Base-by-base conservation (phyloP, 257 asterid genomes). In the Plectranthus barbatus region DNA sequence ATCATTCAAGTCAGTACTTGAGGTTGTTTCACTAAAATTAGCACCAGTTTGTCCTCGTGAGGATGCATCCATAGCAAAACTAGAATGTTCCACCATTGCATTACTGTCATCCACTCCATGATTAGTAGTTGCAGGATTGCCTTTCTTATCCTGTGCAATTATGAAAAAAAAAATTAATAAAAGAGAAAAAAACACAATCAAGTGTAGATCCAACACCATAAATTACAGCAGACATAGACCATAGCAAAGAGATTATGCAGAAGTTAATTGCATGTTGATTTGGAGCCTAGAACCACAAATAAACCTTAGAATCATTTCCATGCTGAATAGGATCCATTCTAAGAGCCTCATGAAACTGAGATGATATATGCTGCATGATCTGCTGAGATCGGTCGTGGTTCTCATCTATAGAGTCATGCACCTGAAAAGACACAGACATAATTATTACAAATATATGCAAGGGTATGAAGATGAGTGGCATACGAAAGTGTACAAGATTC, bases 301-400 rank as follows among this genome's bases (percentile, higher is more conserved):
- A 41, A 62, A 91, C 95, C 96, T 91, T 78, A 56, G 69, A 31
- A 57, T 56, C 85, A 64, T 62, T 72, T 56, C 55, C 74, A 67
- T 57, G 76, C 61, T 68, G 84, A 58, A 57, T 74, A 63, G 77
- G 60, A 74, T 82, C 78, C 77, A 91, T 57, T 48, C 84, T 70
- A 34, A 91, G 75, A 44, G 80, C 84, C 63, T 77, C 81, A 39
- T 75, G 85, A 71, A 85, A 87, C 58, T 87, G 94, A 14, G 91
- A 72, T 59, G 93, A 83, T 18, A 83, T 71, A 45, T 83, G 81
- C 71, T 74, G 87, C 88, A 81, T 74, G 69, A 70, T 69, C 72
- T 70, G 83, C 51, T 75, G 92, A 55, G 86, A 58, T 68, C 85
- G 88, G 6, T 76, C 74, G 53, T 77, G 74, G 54, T 62, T 76